A percentile compares a stretch with the other conserved stretches of the same genome.
These are phyloP conservation scores for Cercospora brassicicola DNA, from an alignment of 2,329 filamentous ascomycete genomes.

Conservation along the genomic window DNA sequence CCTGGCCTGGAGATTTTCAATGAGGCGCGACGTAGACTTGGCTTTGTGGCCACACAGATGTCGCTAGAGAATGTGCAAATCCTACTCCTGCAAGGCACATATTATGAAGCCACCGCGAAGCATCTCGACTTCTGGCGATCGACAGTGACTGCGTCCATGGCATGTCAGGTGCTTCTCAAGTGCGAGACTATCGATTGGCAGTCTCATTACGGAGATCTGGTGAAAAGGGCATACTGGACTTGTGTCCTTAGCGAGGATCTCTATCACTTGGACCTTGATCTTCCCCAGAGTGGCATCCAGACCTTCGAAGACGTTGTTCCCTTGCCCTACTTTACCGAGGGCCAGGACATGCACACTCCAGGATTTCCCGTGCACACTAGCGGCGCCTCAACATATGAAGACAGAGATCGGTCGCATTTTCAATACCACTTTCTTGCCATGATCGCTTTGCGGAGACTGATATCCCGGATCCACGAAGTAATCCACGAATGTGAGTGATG, in stretches of 20 bases:
- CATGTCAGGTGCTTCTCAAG: slow-evolving; percentile 58
- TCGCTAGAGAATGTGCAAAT: slow-evolving; percentile 62
- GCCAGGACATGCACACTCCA: slow-evolving; percentile 38
- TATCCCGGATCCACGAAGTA: slow-evolving; percentile 54
- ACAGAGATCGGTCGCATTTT: slow-evolving; percentile 52
- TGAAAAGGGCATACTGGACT: slow-evolving; percentile 59
- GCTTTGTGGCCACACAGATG: slow-evolving; percentile 57
- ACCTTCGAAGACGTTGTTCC: slow-evolving; percentile 56
- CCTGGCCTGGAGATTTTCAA: slow-evolving; percentile 63
- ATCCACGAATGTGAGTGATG: slow-evolving; percentile 54
- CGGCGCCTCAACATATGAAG: background rate
- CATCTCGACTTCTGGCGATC: slow-evolving; percentile 62
- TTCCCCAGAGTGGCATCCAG: slow-evolving; percentile 58
- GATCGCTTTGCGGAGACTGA: slow-evolving; percentile 57
- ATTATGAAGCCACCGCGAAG: slow-evolving; percentile 30
- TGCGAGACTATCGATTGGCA: slow-evolving; percentile 51
- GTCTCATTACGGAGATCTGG: slow-evolving; percentile 52
- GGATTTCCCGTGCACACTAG: slow-evolving; percentile 40
- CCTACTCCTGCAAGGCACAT: slow-evolving; percentile 54
- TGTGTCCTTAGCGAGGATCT: slow-evolving; percentile 54
- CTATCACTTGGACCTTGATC: slow-evolving; percentile 59
- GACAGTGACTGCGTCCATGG: slow-evolving; percentile 56
- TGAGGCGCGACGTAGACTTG: slow-evolving; percentile 61
- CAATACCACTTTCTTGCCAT: slow-evolving; percentile 62
- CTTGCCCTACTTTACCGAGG: slow-evolving; percentile 55